Evolutionary conservation across 345 rosid genomes (phyloP).

Genomic region (Populus deltoides): DNA sequence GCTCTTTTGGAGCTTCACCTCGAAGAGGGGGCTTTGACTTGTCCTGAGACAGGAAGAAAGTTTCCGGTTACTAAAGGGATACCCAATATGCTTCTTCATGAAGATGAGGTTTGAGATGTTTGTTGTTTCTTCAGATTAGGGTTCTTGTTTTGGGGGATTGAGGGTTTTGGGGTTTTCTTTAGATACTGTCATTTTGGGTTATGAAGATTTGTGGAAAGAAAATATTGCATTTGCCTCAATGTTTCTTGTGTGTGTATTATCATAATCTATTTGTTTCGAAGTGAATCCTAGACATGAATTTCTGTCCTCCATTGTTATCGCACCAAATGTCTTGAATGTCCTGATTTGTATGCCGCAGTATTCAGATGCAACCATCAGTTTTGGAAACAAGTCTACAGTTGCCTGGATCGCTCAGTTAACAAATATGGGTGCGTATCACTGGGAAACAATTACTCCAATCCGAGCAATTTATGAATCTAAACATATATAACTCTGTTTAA

Average conservation of each 20-base stretch:
- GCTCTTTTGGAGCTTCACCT: constrained; percentile 83
- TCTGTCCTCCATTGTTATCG: not conserved
- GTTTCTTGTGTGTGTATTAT: not conserved
- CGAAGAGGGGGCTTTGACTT: constrained; percentile 86
- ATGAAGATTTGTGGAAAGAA: not conserved
- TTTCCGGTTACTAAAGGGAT: constrained; percentile 76
- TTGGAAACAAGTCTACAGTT: not conserved
- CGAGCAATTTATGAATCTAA: not conserved
- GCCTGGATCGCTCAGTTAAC: not conserved
- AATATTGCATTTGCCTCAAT: not conserved
- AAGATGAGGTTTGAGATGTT: constrained; percentile 68
- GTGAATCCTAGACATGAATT: not conserved
- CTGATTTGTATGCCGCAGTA: not conserved
- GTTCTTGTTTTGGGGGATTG: not conserved
- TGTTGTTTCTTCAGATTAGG: not conserved
- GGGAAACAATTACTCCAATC: not conserved
- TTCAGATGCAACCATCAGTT: not conserved
- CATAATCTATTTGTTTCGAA: not conserved
- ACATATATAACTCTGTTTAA: not conserved
- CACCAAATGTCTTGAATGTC: not conserved
- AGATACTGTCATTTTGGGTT: not conserved
- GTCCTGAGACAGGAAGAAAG: constrained; percentile 77
- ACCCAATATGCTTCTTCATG: constrained; percentile 96
- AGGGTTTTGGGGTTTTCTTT: not conserved
- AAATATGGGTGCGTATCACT: not conserved